Conservation (phyloP, 768 basidiomycete genomes). For the Neoboletus brunneissimus region DNA sequence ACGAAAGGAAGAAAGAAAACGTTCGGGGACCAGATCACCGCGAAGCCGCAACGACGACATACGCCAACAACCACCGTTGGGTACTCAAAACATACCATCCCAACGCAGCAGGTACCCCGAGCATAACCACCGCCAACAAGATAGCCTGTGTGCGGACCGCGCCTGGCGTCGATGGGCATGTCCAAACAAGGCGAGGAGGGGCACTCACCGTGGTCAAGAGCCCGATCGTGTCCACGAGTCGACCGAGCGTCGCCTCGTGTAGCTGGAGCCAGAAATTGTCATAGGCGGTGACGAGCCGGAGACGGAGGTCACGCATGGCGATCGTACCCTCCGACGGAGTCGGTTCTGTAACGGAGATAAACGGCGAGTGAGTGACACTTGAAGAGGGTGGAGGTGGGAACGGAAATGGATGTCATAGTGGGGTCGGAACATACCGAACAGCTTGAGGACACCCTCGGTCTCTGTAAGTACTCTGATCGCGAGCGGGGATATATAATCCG, state of each 20-base stretch:
- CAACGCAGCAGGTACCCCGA: constrained; percentile 19
- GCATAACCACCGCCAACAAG: constrained; percentile 15
- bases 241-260: constrained; percentile 27
- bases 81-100: constrained; percentile 17
- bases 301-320: constrained; percentile 23
- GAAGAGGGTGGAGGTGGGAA: background rate
- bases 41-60: constrained; percentile 3
- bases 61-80: constrained; percentile 15
- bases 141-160: constrained; percentile 15
- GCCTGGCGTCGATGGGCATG: background rate
- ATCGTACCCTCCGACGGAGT: constrained; percentile 23
- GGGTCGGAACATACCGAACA: constrained; percentile 20
- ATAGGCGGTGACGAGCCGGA: constrained; percentile 22
- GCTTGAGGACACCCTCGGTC: constrained; percentile 24
- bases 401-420: background rate
- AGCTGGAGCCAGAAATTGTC: constrained; percentile 13
- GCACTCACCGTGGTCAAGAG: constrained; percentile 10
- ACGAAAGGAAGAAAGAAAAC: too few relatives aligned
- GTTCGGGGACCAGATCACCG: too few relatives aligned
- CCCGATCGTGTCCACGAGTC: constrained; percentile 23
- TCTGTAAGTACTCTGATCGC: constrained; percentile 28
- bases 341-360: constrained; percentile 19
- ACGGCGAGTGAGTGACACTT: background rate
- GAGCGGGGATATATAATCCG: constrained; percentile 27
- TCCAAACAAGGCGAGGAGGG: too few relatives aligned